Conservation (phyloP, 192 early-diverging fungal species). For the Geranomyces michiganensis region DNA sequence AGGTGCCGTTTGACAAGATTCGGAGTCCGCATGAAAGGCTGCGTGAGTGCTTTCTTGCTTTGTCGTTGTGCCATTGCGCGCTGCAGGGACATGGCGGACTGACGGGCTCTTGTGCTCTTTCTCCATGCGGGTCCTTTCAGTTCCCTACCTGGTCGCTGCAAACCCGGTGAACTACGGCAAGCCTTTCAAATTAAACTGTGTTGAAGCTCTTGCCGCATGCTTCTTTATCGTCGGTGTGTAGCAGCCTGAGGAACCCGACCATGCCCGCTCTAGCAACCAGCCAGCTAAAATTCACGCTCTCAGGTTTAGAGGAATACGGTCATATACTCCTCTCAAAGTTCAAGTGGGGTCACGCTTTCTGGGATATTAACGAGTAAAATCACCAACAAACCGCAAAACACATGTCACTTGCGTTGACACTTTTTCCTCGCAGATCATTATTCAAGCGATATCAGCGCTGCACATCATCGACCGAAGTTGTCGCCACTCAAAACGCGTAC, state of each 20-base stretch:
- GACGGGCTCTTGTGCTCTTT: neutral
- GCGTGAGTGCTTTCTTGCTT: slow-evolving; percentile 46
- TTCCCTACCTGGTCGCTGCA: slow-evolving; percentile 93
- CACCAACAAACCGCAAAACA: neutral
- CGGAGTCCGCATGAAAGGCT: slow-evolving; percentile 82
- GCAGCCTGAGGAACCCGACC: neutral
- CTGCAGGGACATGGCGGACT: neutral
- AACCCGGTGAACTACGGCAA: slow-evolving; percentile 98
- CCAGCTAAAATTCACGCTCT: neutral
- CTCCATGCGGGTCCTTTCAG: slow-evolving; percentile 31
- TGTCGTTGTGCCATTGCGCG: no score
- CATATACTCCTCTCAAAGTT: slow-evolving; percentile 83
- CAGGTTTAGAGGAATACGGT: slow-evolving; percentile 63
- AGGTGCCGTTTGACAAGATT: slow-evolving; percentile 93
- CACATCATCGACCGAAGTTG: slow-evolving; percentile 71
- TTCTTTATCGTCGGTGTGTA: slow-evolving; percentile 80
- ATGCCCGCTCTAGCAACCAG: neutral
- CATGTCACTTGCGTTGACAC: neutral
- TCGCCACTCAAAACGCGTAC: slow-evolving; percentile 79
- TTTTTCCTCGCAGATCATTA: slow-evolving; percentile 55
- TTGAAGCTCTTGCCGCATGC: slow-evolving; percentile 92
- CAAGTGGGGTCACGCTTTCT: slow-evolving; percentile 95
- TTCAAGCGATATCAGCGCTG: slow-evolving; percentile 76
- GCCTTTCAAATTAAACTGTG: slow-evolving; percentile 96
- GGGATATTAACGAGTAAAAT: slow-evolving; percentile 77